Evolutionary conservation across 176 grass and related monocot genomes (phyloP).

Genomic region (Bothriochloa decipiens): DNA sequence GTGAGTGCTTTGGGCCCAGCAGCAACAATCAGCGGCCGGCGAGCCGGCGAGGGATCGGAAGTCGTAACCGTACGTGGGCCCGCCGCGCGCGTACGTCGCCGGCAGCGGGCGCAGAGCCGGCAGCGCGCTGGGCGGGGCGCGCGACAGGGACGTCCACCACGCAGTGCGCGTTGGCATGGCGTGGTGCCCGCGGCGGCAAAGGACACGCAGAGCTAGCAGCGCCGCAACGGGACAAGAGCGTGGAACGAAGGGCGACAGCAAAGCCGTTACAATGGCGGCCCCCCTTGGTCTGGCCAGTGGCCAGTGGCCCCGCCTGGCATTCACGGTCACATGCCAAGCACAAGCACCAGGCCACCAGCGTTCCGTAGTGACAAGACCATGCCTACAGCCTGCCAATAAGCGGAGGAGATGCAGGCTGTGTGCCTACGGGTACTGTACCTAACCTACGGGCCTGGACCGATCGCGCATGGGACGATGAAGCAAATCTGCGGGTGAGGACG

Average conservation of each 20-base stretch:
- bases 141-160: conserved; percentile 32
- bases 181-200: too few species aligned
- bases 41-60: too few species aligned
- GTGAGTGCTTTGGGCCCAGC: too few species aligned
- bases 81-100: neutral
- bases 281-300: neutral
- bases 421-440: neutral
- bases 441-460: conserved; percentile 9
- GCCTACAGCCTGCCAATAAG: neutral
- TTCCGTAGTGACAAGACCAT: neutral
- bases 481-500: neutral
- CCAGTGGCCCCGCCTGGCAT: neutral
- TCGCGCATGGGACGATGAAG: neutral
- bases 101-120: neutral
- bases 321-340: conserved; percentile 9
- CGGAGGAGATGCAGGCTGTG: neutral
- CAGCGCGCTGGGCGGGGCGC: neutral
- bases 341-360: neutral
- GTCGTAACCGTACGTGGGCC: neutral
- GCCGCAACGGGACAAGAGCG: conserved; percentile 5
- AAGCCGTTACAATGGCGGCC: conserved; percentile 3
- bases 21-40: too few species aligned
- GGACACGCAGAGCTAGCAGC: neutral
- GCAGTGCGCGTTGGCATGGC: too few species aligned
- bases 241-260: conserved; percentile 11